phyloP scores from a whole-genome alignment of 2,329 filamentous ascomycete genomes.

The Nakataea oryzae region DNA sequence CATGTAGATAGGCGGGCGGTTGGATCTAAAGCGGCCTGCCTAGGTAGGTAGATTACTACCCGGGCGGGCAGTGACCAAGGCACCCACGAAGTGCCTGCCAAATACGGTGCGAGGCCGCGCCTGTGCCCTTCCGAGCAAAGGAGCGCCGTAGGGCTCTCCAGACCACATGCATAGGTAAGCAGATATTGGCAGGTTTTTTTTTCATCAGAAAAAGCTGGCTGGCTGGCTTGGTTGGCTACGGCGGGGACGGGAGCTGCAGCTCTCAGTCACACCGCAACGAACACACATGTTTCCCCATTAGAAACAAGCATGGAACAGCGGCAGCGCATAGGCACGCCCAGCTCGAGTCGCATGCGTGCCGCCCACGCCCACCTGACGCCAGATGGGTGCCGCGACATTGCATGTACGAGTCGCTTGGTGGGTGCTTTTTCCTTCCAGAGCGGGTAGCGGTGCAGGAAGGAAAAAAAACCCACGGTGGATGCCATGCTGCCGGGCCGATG shows the following conservation, averaged over 20 bases:
- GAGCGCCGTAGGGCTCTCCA: not conserved
- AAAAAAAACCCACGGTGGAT: not conserved
- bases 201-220: not conserved
- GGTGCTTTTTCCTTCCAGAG: not conserved
- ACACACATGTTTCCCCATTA: not conserved
- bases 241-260: not conserved
- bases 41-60: no score
- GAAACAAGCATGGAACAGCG: not conserved
- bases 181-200: not conserved
- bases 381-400: not conserved
- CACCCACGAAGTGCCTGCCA: not conserved
- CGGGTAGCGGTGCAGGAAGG: no score
- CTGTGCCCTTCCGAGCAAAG: not conserved
- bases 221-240: not conserved
- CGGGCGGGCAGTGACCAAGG: no score
- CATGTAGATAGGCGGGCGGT: not conserved
- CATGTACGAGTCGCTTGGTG: not conserved
- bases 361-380: not conserved
- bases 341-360: not conserved
- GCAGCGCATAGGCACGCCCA: not conserved
- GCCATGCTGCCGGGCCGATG: no score
- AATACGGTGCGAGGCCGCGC: not conserved
- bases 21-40: not conserved
- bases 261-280: not conserved
- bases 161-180: not conserved